Evolutionary conservation across 345 rosid genomes (phyloP).

Genomic region (Camelina neglecta): DNA sequence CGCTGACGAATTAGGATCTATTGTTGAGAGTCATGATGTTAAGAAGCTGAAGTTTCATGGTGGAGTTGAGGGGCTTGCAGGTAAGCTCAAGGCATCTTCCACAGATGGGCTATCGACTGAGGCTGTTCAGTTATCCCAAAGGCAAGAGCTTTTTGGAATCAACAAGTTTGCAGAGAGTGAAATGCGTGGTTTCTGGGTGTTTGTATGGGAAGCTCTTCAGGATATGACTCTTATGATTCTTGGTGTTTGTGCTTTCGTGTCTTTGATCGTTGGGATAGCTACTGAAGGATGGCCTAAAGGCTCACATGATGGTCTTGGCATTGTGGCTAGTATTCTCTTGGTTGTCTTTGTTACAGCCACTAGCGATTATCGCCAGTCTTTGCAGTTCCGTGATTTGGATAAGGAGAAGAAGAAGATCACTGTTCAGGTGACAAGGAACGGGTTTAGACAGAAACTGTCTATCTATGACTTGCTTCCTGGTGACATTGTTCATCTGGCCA

Average conservation of each 20-base stretch:
- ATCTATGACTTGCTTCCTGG: conserved; percentile 89
- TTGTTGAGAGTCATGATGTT: conserved; percentile 78
- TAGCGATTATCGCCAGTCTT: conserved; percentile 89
- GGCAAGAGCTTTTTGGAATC: conserved; percentile 80
- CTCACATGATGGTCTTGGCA: conserved; percentile 92
- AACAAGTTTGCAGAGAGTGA: conserved; percentile 83
- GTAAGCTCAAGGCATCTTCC: conserved; percentile 67
- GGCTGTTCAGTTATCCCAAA: conserved; percentile 43
- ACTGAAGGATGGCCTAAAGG: conserved; percentile 98
- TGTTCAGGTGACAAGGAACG: conserved; percentile 81
- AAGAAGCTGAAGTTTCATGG: conserved; percentile 82
- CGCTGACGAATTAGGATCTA: conserved; percentile 85
- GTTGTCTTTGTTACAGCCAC: conserved; percentile 89
- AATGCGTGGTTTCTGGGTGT: conserved; percentile 70
- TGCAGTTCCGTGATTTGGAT: conserved; percentile 87
- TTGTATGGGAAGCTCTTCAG: conserved; percentile 95
- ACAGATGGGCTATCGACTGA: conserved; percentile 59
- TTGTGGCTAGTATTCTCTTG: conserved; percentile 81
- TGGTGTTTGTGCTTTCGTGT: conserved; percentile 83
- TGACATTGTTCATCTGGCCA: conserved; percentile 84
- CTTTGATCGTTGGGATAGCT: conserved; percentile 86
- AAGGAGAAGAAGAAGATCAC: conserved; percentile 89
- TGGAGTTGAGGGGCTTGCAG: conserved; percentile 70
- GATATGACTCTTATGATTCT: conserved; percentile 95
- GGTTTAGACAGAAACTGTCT: conserved; percentile 82